phyloP scores from a whole-genome alignment of 2,329 filamentous ascomycete species.

The Akanthomyces lecanii region DNA sequence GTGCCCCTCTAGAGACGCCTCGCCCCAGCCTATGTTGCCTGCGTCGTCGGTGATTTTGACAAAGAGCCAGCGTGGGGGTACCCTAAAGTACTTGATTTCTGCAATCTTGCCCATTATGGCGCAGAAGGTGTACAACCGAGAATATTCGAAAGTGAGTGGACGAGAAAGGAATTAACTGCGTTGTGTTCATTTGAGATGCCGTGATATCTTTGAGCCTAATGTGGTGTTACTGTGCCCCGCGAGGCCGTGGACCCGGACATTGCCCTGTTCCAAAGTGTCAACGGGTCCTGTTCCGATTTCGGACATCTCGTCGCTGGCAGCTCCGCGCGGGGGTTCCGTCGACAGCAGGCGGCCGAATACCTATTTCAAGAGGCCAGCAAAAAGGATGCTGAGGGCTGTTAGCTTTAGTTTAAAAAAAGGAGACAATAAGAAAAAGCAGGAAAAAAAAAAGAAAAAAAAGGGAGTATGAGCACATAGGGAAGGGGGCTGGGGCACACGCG shows the following conservation, averaged over 20 bases:
- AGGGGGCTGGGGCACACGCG: too few relatives aligned
- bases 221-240: too few relatives aligned
- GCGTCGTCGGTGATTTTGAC: constrained; percentile 69
- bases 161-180: neutral
- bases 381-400: too few relatives aligned
- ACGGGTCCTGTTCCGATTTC: neutral
- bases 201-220: too few relatives aligned
- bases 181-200: neutral
- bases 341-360: neutral
- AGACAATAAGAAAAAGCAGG: too few relatives aligned
- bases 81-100: constrained; percentile 66
- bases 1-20: constrained; percentile 70
- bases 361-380: too few relatives aligned
- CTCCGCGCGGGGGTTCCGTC: neutral
- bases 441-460: too few relatives aligned
- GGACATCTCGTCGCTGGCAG: neutral
- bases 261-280: neutral
- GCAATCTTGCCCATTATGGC: constrained; percentile 30
- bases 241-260: too few relatives aligned
- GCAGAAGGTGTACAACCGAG: too few relatives aligned
- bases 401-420: too few relatives aligned
- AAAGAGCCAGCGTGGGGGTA: constrained; percentile 72
- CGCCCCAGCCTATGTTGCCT: constrained; percentile 66
- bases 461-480: too few relatives aligned
- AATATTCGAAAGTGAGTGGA: too few relatives aligned